Evolutionary conservation across 495 filamentous ascomycete genomes (phyloP), one percentile per base, ranked within the genome.

Genomic region (Aspergillus bridgeri): DNA sequence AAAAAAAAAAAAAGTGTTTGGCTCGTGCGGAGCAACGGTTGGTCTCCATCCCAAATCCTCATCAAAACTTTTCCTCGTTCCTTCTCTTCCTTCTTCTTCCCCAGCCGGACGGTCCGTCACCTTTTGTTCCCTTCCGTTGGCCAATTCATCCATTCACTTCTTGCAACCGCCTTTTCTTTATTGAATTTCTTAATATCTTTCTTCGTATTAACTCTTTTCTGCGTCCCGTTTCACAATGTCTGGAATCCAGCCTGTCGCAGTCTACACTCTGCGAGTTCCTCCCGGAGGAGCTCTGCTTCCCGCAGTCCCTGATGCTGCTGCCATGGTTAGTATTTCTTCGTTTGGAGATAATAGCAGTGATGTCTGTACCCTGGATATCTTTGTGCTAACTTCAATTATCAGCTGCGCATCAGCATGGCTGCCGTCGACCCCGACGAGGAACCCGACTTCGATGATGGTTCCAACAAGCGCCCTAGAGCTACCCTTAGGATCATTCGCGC

Each of bases 341-440:
- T 7, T 29, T 9, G 27, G 27, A 29, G 11, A 7, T 9, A 7
- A 3, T 7, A 1, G 6, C 27, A 29, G 5, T 29, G 15, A 27
- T 15, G 24, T 8, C 0, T 7, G 19, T 23, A 18, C 24, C n/a
- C 20, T 11, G 17, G 6, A n/a, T 1, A 2, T 15, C n/a, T 2
- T 11, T 18, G 20, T 18, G 52, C 22, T 50, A 42, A 50, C 47
- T 57, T 42, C 22, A 45, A 42, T 46, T 48, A 42, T 42, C 1
- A 96, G 92, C 91, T 96, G 77, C 92, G 90, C 65, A 88, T 99
- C 62, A 97, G 91, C 66, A 99, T 99, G 94, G 94, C 95, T 65
- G 94, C 94, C 64, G 86, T 99, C 65, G 92, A 99, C 70, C 94
- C 94, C 33, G 89, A 84, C 65, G 88, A 89, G 60, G 79, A 76